Percentiles rank a stretch among this genome's conserved stretches.
Evolutionary conservation across 108 stramenopile genomes (phyloP).

Genomic region (Epithemia pelagica): DNA sequence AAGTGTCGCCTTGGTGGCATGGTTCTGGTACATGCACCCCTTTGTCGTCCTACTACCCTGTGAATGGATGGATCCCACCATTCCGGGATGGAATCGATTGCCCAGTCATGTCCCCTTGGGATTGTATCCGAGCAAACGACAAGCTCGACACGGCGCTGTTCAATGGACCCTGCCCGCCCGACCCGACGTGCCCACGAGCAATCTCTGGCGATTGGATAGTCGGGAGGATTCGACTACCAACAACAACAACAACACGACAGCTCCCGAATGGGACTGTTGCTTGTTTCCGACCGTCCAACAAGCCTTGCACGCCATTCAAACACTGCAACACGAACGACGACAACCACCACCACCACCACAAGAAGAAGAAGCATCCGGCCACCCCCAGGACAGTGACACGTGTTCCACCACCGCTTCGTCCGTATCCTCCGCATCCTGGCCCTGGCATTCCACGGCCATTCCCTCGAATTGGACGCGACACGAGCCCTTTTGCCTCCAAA

Average conservation of each 20-base stretch:
- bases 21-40: background rate
- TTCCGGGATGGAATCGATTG: constrained; percentile 27
- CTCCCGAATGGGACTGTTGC: background rate
- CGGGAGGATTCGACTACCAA: background rate
- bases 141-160: constrained; percentile 42
- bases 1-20: background rate
- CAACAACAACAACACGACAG: too few relatives aligned
- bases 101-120: constrained; percentile 42
- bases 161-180: constrained; percentile 23
- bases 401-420: constrained; percentile 7
- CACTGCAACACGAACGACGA: constrained; percentile 17
- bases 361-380: constrained; percentile 31
- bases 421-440: background rate
- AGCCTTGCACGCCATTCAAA: constrained; percentile 3
- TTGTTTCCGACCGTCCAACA: constrained; percentile 10
- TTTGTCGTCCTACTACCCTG: background rate
- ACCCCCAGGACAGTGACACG: constrained; percentile 28
- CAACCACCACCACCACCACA: too few relatives aligned
- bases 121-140: constrained; percentile 10
- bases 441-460: constrained; percentile 26
- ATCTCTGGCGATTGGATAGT: background rate
- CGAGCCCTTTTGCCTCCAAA: constrained; percentile 22
- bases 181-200: background rate
- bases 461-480: constrained; percentile 52
- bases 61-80: constrained; percentile 50